phyloP scores from a whole-genome alignment of 176 grass and related monocot species.

The Cenchrus fungigraminus region DNA sequence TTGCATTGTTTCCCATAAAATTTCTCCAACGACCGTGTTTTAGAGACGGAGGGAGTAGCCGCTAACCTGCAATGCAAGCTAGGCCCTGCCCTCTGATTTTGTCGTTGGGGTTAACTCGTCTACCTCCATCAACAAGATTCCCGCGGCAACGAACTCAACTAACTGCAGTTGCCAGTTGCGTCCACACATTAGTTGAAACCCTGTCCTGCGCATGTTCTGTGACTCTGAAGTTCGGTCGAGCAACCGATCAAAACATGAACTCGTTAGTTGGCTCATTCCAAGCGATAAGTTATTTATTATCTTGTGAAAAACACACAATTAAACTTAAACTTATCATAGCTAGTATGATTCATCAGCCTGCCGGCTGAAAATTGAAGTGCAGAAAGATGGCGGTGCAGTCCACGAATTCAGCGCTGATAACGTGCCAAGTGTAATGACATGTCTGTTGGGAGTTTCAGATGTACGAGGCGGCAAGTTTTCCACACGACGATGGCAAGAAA shows the following conservation, averaged over 20 bases:
- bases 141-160: slow-evolving; percentile 1
- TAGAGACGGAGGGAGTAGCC: not conserved
- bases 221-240: not conserved
- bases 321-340: not conserved
- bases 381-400: not conserved
- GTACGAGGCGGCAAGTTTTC: not conserved
- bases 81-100: slow-evolving; percentile 12
- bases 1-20: too few species aligned
- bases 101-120: not conserved
- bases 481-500: not conserved
- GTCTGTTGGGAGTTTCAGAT: not conserved
- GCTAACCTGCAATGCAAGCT: not conserved
- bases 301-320: not conserved
- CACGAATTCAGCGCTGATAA: not conserved
- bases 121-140: slow-evolving; percentile 18
- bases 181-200: slow-evolving; percentile 8
- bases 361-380: not conserved
- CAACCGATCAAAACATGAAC: not conserved
- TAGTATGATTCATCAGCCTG: not conserved
- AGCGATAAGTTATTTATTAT: not conserved
- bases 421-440: not conserved
- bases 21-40: too few species aligned
- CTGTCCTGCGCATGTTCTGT: slow-evolving; percentile 27
- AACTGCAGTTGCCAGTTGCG: not conserved
- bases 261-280: not conserved